Conservation (phyloP, 2,329 filamentous ascomycete species). For the Penicillium sp. region DNA sequence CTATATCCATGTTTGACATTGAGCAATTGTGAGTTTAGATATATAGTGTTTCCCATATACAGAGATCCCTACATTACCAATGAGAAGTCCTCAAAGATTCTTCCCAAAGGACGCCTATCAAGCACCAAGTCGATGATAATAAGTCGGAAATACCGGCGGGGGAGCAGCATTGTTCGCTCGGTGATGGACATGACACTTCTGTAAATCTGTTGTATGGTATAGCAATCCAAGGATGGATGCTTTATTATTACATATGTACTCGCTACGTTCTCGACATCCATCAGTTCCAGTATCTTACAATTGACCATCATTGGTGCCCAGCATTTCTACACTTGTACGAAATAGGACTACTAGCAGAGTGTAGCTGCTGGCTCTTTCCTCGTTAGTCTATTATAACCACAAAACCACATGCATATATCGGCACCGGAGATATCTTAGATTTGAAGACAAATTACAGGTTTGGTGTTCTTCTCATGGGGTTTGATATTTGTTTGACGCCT, state of each 20-base stretch:
- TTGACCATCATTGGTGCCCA: not conserved
- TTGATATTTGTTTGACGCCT: not conserved
- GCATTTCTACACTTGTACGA: not conserved
- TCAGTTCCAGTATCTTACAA: not conserved
- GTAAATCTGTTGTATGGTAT: not conserved
- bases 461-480: not conserved
- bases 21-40: not conserved
- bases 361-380: not conserved
- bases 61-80: constrained; percentile 18
- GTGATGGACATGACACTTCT: not conserved
- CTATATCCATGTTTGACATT: not conserved
- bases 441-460: not conserved
- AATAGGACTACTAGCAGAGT: not conserved
- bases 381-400: not conserved
- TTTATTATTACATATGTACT: not conserved
- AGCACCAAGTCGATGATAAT: too few species aligned
- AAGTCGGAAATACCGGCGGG: too few species aligned
- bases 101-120: too few species aligned
- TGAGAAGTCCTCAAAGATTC: not conserved
- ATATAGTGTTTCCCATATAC: not conserved
- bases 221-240: not conserved
- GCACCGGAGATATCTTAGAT: not conserved
- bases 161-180: not conserved
- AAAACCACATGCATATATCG: not conserved
- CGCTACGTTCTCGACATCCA: not conserved